These are phyloP conservation scores for Cryptosporidium andersoni DNA, from an alignment of 169 alveolate species.

Conservation along the genomic window DNA sequence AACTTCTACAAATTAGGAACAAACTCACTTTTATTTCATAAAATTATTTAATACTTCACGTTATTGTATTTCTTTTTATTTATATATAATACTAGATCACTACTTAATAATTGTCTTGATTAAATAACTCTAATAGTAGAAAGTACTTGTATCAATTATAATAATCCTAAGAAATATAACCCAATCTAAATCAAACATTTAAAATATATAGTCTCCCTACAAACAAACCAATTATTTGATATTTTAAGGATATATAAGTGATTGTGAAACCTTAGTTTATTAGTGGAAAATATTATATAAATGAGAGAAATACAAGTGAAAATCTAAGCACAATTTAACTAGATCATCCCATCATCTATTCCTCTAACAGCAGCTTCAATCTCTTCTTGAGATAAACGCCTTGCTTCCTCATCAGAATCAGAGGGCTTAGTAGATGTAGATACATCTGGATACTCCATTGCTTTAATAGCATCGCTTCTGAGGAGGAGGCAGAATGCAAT, in stretches of 20 bases:
- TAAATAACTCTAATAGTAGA: too few relatives aligned
- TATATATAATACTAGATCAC: too few relatives aligned
- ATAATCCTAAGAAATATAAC: background rate
- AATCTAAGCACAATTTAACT: background rate
- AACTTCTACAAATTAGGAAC: too few relatives aligned
- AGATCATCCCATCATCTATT: constrained; percentile 66
- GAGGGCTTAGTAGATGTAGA: background rate
- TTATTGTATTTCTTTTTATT: too few relatives aligned
- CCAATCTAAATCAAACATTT: background rate
- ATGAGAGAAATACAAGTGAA: background rate
- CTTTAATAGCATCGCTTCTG: constrained; percentile 91
- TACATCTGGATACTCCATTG: constrained; percentile 48
- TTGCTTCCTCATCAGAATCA: constrained; percentile 48
- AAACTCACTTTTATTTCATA: too few relatives aligned
- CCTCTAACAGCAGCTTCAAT: constrained; percentile 68
- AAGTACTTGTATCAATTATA: background rate
- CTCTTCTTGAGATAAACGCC: constrained; percentile 66
- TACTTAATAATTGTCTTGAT: too few relatives aligned
- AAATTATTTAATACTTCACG: too few relatives aligned
- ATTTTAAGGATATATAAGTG: background rate
- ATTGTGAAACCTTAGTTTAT: background rate
- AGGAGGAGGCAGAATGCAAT: constrained; percentile 91
- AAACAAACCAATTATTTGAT: background rate
- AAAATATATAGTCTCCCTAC: background rate
- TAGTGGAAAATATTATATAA: background rate